A percentile compares a stretch with the other conserved stretches of the same genome.
These are phyloP conservation scores for Coprinellus micaceus DNA, from an alignment of 768 basidiomycete species.

Conservation along the genomic window DNA sequence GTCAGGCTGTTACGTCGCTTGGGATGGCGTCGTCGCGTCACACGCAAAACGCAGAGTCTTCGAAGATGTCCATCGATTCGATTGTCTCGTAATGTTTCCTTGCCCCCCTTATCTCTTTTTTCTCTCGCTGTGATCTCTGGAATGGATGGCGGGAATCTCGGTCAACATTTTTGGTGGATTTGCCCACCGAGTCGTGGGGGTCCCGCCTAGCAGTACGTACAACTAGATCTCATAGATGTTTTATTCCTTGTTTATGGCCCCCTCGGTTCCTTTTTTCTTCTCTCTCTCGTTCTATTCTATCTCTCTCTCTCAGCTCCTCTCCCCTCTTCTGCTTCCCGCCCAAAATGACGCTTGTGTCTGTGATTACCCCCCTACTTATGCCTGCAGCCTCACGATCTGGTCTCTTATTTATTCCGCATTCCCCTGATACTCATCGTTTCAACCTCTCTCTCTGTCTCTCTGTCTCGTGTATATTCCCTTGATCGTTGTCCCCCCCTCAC, in stretches of 20 bases:
- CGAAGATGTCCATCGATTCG: conserved; percentile 20
- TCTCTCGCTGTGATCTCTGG: background rate
- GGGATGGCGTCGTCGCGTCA: conserved; percentile 10
- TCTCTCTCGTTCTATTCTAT: background rate
- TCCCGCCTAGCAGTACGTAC: too few species aligned
- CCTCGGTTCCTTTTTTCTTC: background rate
- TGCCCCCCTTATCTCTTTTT: conserved; percentile 3
- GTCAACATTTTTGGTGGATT: too few species aligned
- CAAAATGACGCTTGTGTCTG: too few species aligned
- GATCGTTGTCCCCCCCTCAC: too few species aligned
- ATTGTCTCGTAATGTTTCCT: conserved; percentile 1
- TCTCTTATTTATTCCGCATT: too few species aligned
- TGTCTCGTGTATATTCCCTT: too few species aligned
- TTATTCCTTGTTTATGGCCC: background rate
- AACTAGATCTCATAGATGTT: too few species aligned
- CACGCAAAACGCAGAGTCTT: conserved; percentile 9
- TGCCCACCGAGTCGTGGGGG: too few species aligned
- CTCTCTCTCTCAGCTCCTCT: background rate
- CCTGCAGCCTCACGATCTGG: too few species aligned
- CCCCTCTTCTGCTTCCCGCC: background rate
- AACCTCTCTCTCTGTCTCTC: too few species aligned
- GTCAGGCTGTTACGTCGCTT: background rate
- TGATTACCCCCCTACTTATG: too few species aligned
- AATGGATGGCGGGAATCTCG: conserved; percentile 7
- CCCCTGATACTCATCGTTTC: too few species aligned